Base-by-base conservation (phyloP, 2,329 filamentous ascomycete species). In the Orbilia quercus region DNA sequence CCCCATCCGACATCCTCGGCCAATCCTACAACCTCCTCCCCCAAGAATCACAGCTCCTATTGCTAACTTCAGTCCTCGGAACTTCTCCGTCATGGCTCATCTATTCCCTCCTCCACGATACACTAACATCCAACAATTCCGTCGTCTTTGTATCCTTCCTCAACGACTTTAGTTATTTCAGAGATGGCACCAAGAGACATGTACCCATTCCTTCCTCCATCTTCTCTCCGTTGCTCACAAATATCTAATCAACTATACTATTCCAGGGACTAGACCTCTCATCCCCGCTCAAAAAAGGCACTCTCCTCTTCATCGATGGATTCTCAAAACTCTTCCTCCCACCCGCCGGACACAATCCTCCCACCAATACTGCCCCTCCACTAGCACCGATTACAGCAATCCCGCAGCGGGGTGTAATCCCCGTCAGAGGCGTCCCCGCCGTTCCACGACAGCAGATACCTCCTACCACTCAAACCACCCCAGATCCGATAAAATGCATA, bases 111-210 rank as follows among this genome's bases (percentile, higher is more conserved):
- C 77, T 77, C 34, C 75, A 66, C 40, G 76, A 76, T 53, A 63
- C 45, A 20, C 42, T 75, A 22, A 55, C 50, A 7, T 23, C 40
- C 14, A 81, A 82, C 45, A 81, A 80, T 23, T 84, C 83, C 54
- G 85, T 97, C 0, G 84, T 96, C 1, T 83, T 97, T 1, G 88
- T 95, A 67, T 96, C 91, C 82, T 96, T 95, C 81, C 82, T 96
- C 81, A 85, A 91, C 72, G 90, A 94, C 77, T 86, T 85, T 75
- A 82, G 85, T 0, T 96, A 96, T 79, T 97, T 92, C 92, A 88
- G 83, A 75, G 86, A 89, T 1, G 89, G 91, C 54, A 85, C 85
- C 1, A 85, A 87, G 59, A 89, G 89, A 80, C 80, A 92, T 78
- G 90, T 91, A 81, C 75, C 84, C 80, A 50, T 11, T 20, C 36